Evolutionary conservation across 805 yeast genomes (phyloP).

Genomic region (Candida endomychidarum): DNA sequence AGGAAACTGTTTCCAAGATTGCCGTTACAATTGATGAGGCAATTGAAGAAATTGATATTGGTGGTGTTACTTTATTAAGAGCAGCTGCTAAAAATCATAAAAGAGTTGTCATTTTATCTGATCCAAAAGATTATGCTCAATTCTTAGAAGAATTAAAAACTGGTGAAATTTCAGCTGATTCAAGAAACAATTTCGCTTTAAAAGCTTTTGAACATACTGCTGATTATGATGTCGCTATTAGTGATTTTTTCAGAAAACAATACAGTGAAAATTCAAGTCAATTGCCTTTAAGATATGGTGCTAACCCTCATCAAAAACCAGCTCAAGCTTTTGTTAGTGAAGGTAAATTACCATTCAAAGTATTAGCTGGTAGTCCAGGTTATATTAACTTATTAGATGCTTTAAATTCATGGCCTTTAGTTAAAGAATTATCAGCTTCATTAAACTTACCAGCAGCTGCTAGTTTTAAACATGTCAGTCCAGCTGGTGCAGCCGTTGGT

Average conservation of each 20-base stretch:
- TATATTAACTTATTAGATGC: constrained; percentile 96
- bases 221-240: constrained; percentile 91
- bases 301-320: constrained; percentile 98
- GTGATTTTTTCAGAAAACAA: constrained; percentile 97
- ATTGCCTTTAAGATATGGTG: constrained; percentile 95
- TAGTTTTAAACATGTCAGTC: constrained; percentile 97
- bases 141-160: constrained; percentile 77
- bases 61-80: constrained; percentile 92
- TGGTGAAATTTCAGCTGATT: constrained; percentile 69
- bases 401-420: constrained; percentile 97
- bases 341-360: constrained; percentile 92
- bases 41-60: constrained; percentile 97
- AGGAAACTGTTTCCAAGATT: constrained; percentile 92
- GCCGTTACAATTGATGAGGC: constrained; percentile 97
- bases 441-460: constrained; percentile 98
- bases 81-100: constrained; percentile 99
- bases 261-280: constrained; percentile 88
- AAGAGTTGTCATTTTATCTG: constrained; percentile 92
- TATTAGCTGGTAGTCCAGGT: constrained; percentile 93
- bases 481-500: constrained; percentile 99
- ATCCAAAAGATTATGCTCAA: constrained; percentile 88
- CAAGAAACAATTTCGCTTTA: constrained; percentile 83
- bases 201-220: constrained; percentile 99
- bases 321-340: constrained; percentile 92
- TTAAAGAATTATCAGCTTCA: constrained; percentile 92